Percentiles rank a stretch among this genome's conserved stretches.
Conservation (phyloP, 202 grass and related monocot genomes). For the Zizania palustris region DNA sequence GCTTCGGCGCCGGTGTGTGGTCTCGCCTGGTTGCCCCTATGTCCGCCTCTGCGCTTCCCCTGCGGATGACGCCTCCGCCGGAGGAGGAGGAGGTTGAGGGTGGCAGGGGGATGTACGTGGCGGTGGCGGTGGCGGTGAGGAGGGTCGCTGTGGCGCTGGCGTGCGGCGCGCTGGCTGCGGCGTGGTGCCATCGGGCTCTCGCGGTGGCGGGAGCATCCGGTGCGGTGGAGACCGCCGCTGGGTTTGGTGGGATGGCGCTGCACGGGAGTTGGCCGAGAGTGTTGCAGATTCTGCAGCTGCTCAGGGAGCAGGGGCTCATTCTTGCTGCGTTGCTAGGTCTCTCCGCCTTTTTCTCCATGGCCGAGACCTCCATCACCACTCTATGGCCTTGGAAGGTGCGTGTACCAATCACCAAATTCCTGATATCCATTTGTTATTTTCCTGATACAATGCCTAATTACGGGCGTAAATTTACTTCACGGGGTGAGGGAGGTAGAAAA, state of each 20-base stretch:
- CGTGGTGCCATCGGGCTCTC: constrained; percentile 43
- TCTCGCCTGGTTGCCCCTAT: constrained; percentile 11
- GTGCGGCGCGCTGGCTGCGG: constrained; percentile 38
- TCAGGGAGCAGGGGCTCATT: constrained; percentile 81
- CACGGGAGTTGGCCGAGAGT: constrained; percentile 61
- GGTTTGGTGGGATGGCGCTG: constrained; percentile 45
- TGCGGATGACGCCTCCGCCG: constrained; percentile 17
- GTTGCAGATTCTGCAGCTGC: constrained; percentile 68
- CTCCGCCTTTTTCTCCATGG: constrained; percentile 99
- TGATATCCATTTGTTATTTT: neutral
- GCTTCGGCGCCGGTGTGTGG: constrained; percentile 1
- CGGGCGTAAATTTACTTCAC: neutral
- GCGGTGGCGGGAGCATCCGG: constrained; percentile 41
- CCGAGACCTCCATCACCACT: constrained; percentile 95
- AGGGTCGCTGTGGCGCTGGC: constrained; percentile 33
- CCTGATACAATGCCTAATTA: neutral
- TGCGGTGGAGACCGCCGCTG: constrained; percentile 41
- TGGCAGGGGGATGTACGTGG: neutral
- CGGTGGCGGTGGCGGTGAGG: constrained; percentile 20
- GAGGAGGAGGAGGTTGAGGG: constrained; percentile 12
- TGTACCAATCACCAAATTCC: neutral
- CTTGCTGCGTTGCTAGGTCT: constrained; percentile 68
- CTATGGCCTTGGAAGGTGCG: constrained; percentile 99
- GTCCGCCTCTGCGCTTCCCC: constrained; percentile 39
- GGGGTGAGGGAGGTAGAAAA: neutral